These are phyloP conservation scores for Asterochloris erici DNA, from an alignment of 139 green algal species.

Conservation along the genomic window DNA sequence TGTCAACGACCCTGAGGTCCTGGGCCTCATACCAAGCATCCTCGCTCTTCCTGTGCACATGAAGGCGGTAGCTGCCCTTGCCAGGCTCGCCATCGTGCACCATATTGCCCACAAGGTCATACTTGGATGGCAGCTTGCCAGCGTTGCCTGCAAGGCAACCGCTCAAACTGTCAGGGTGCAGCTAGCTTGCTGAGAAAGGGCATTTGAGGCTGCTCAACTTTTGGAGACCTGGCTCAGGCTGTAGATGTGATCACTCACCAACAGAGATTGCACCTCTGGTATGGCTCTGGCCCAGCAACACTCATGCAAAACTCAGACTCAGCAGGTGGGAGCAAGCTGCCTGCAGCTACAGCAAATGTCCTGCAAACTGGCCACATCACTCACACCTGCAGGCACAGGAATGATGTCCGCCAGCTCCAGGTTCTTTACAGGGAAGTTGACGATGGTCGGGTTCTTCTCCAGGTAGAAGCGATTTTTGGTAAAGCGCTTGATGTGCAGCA, in stretches of 20 bases:
- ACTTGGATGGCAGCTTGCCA: slow-evolving; percentile 57
- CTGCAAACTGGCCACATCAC: not conserved
- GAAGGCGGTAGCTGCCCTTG: slow-evolving; percentile 57
- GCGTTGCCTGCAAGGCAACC: slow-evolving; percentile 17
- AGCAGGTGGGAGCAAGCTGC: too few relatives aligned
- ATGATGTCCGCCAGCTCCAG: slow-evolving; percentile 84
- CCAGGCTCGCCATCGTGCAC: slow-evolving; percentile 75
- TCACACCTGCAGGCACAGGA: slow-evolving; percentile 39
- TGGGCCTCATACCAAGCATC: slow-evolving; percentile 89
- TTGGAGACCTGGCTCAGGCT: too few relatives aligned
- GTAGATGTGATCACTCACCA: too few relatives aligned
- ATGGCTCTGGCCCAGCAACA: too few relatives aligned
- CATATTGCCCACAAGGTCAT: slow-evolving; percentile 91
- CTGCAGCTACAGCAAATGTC: not conserved
- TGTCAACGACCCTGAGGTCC: slow-evolving; percentile 89
- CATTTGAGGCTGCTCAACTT: not conserved
- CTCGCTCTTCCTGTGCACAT: slow-evolving; percentile 76
- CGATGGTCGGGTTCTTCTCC: slow-evolving; percentile 98
- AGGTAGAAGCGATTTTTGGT: slow-evolving; percentile 90
- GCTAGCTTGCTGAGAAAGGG: not conserved
- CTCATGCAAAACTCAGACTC: too few relatives aligned
- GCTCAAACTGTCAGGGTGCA: not conserved
- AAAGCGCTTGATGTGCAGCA: slow-evolving; percentile 91
- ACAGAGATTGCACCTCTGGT: too few relatives aligned
- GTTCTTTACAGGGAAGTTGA: slow-evolving; percentile 96